phyloP scores from a whole-genome alignment of 257 asterid species.

The Prunella vulgaris region DNA sequence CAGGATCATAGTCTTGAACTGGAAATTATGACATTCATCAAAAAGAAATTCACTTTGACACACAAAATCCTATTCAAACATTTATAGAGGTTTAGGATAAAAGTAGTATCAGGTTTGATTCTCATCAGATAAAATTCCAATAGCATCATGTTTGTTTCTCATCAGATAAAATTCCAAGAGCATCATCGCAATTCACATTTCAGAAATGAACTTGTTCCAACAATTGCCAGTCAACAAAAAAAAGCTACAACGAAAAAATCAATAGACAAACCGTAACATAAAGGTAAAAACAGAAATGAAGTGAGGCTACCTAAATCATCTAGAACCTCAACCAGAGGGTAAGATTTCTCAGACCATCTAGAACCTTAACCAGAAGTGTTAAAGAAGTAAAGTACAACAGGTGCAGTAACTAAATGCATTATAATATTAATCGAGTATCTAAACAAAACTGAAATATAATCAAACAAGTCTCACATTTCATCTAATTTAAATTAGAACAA shows the following conservation, averaged over 20 bases:
- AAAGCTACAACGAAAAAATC: not conserved
- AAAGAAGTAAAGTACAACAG: no score
- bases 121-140: not conserved
- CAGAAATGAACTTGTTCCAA: slow-evolving; percentile 12
- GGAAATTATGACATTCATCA: no score
- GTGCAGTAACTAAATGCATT: not conserved
- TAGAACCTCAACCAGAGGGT: slow-evolving; percentile 8
- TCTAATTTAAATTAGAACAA: slow-evolving; percentile 15
- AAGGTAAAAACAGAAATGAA: not conserved
- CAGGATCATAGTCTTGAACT: not conserved
- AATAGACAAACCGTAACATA: no score
- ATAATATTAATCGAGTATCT: not conserved
- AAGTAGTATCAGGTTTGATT: not conserved
- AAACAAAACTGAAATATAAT: not conserved
- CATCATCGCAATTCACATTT: slow-evolving; percentile 8
- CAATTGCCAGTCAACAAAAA: slow-evolving; percentile 2
- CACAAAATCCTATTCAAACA: not conserved
- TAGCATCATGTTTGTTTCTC: no score
- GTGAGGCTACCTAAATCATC: not conserved
- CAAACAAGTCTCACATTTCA: slow-evolving; percentile 10
- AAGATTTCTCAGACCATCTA: slow-evolving; percentile 34
- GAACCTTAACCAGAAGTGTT: no score
- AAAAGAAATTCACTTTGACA: not conserved
- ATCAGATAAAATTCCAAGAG: no score
- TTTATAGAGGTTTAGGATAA: not conserved